Conservation (phyloP, 306 rosid genomes). For the Nissolia schottii region DNA sequence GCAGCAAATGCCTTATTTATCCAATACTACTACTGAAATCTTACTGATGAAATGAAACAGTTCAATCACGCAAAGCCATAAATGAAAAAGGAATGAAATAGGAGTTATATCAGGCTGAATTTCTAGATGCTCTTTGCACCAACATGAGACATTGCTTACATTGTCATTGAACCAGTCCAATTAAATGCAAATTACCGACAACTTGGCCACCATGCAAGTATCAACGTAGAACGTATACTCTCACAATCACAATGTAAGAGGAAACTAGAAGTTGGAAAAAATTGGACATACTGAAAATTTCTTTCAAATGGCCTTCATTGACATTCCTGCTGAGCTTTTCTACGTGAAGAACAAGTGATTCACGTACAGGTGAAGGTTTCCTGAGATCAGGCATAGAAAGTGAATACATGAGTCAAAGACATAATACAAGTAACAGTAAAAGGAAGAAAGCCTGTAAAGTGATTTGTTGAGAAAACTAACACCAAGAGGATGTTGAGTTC, state of each 20-base stretch:
- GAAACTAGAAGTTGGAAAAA: neutral
- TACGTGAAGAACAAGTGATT: conserved; percentile 79
- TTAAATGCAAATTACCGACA: neutral
- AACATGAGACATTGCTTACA: neutral
- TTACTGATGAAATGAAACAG: neutral
- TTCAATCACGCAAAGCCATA: neutral
- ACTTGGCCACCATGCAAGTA: neutral
- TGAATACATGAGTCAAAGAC: conserved; percentile 1
- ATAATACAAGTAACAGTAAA: neutral
- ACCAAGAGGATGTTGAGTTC: neutral
- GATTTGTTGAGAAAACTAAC: neutral
- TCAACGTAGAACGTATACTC: conserved; percentile 3
- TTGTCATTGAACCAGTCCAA: neutral
- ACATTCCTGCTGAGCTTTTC: conserved; percentile 95
- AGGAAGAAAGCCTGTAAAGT: neutral
- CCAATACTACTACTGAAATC: neutral
- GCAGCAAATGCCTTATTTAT: neutral
- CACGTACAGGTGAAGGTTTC: conserved; percentile 82
- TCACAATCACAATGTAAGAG: neutral
- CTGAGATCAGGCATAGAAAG: conserved; percentile 37
- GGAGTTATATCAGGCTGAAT: neutral
- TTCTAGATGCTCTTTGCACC: neutral
- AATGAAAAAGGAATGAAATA: neutral
- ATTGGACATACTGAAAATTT: conserved; percentile 75
- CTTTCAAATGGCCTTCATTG: conserved; percentile 89